Conservation (phyloP, 1,139 yeast genomes). For the Cylindricascospora bacillispora region DNA sequence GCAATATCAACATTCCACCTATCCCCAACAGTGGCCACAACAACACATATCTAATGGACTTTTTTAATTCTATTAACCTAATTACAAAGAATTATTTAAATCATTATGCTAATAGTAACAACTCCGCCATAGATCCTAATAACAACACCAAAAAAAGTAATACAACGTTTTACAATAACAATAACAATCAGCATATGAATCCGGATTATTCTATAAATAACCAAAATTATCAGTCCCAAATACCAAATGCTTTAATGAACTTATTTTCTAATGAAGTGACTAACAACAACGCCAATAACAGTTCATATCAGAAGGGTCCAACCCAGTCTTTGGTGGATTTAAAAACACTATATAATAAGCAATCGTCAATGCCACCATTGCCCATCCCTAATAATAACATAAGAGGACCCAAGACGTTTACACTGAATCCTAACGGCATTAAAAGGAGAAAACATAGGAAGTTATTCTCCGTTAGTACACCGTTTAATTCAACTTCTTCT, state of each 20-base stretch:
- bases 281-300: constrained; percentile 1
- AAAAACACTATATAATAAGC: background rate
- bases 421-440: constrained; percentile 23
- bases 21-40: too few relatives aligned
- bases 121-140: background rate
- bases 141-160: background rate
- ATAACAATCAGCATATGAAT: too few relatives aligned
- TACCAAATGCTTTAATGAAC: background rate
- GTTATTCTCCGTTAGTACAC: too few relatives aligned
- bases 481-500: too few relatives aligned
- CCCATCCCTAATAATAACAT: background rate
- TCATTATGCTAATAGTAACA: background rate
- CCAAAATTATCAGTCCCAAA: background rate
- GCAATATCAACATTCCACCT: background rate
- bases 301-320: background rate
- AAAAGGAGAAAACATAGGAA: constrained; percentile 18
- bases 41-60: background rate
- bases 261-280: constrained; percentile 3
- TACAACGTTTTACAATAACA: too few relatives aligned
- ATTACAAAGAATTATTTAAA: background rate
- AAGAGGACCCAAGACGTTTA: constrained; percentile 9
- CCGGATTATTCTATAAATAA: background rate
- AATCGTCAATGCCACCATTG: background rate
- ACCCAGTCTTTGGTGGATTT: background rate
- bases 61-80: background rate